Evolutionary conservation across 2,329 filamentous ascomycete species (phyloP), one percentile per base, ranked within the genome.

Genomic region (Cryphonectria naterciae): DNA sequence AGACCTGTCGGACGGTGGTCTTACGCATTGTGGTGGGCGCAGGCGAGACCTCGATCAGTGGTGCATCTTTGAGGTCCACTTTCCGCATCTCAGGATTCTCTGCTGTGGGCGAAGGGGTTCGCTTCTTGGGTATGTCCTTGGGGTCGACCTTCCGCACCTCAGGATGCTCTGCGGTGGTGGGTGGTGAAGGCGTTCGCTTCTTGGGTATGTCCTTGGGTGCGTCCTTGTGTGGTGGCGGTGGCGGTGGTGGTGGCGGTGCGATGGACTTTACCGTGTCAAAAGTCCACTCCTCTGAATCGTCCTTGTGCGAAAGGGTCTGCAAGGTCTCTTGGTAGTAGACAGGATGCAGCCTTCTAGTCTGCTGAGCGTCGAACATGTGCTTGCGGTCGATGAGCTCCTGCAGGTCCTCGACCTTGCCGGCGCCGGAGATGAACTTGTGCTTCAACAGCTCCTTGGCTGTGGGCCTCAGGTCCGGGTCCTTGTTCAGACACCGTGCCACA

Each of bases 241-340:
- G 88, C 54, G 54, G 64, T n/a, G 64, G 56, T 3, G 71, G 65
- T 15, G 68, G 66, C 25, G 88, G 85, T 4, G 84, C 86, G 43
- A 91, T 84, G 0, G 92, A 93, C 80, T 93, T 96, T 78, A 98
- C 90, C 0, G 95, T 98, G 77, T 98, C 95, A 78, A 98, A 98
- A 2, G 97, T 92, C 95, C 95, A 98, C 25, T 62, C 67, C 74
- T 97, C 94, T 22, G 93, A 86, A 6, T 94, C 91, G 52, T 88
- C 85, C 74, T 85, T 89, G 2, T 88, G 86, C 2, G 88, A 86
- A 68, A 97, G 87, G 11, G 88, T 91, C 75, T 92, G 89, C 65
- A 98, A 85, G 3, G 95, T 97, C 82, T 98, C 95, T 76, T 97
- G 95, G 81, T 98, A 98, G 81, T 95, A 97, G 76, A 93, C 92